Conservation (phyloP, 2,329 filamentous ascomycete species). For the Arthroderma uncinatum region DNA sequence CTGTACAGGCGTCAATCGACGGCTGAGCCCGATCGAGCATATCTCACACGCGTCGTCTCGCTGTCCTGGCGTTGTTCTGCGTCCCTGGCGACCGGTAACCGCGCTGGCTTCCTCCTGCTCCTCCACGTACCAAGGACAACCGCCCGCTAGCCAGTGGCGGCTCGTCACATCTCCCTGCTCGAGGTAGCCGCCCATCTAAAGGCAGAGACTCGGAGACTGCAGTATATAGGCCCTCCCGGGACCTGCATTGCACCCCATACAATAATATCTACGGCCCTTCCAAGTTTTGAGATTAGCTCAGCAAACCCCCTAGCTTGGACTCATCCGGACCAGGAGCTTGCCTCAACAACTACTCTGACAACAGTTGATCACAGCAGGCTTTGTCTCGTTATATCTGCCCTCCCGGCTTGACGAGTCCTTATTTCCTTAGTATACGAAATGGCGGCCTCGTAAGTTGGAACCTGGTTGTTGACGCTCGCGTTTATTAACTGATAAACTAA, state of each 20-base stretch:
- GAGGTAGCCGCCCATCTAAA: neutral
- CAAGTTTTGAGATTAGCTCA: neutral
- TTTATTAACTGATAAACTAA: neutral
- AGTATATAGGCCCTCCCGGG: neutral
- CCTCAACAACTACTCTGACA: neutral
- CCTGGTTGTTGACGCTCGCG: neutral
- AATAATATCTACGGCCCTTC: neutral
- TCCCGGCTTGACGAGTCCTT: neutral
- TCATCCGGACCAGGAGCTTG: neutral
- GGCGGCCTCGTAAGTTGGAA: conserved; percentile 2
- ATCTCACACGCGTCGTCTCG: neutral
- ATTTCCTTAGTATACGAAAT: neutral
- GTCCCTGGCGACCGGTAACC: neutral
- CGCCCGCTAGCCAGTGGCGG: neutral
- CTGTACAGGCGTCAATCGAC: neutral
- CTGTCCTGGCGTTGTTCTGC: neutral
- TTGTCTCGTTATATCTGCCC: neutral
- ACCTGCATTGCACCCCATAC: neutral
- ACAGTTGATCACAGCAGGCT: neutral
- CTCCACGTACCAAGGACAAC: neutral
- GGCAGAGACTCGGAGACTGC: neutral
- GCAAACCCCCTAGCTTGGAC: neutral
- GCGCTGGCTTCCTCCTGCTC: neutral
- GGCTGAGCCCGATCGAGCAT: neutral
- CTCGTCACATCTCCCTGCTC: neutral